A percentile compares a stretch with the other conserved stretches of the same genome.
Evolutionary conservation across 2,329 filamentous ascomycete genomes (phyloP).

Genomic region (Colletotrichum sansevieriae): DNA sequence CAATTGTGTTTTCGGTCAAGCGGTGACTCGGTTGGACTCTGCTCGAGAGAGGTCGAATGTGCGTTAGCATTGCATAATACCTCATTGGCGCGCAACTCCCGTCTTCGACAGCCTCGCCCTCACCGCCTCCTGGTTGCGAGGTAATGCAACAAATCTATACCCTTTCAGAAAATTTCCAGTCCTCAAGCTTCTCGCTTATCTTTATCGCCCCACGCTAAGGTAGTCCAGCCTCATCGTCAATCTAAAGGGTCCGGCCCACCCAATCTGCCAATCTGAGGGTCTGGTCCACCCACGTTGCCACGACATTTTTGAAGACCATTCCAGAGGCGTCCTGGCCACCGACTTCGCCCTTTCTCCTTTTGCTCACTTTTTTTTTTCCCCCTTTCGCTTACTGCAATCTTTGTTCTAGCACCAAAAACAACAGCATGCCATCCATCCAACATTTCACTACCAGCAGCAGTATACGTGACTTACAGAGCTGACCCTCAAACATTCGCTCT

Average conservation of each 20-base stretch:
- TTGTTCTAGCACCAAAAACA: not conserved
- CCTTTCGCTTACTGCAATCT: too few species aligned
- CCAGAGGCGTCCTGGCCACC: constrained; percentile 9
- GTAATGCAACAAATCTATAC: too few species aligned
- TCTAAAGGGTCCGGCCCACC: too few species aligned
- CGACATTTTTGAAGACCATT: constrained; percentile 18
- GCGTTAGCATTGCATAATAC: too few species aligned
- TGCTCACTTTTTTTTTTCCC: not conserved
- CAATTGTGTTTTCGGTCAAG: too few species aligned
- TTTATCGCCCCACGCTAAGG: constrained; percentile 24
- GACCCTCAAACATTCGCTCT: not conserved
- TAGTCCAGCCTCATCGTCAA: constrained; percentile 28
- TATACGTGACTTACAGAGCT: constrained; percentile 21
- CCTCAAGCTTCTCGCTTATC: constrained; percentile 19
- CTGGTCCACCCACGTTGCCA: constrained; percentile 21
- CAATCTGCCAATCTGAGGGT: constrained; percentile 26
- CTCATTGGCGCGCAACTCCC: too few species aligned
- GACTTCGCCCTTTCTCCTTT: constrained; percentile 8
- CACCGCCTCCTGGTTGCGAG: too few species aligned
- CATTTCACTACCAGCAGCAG: not conserved
- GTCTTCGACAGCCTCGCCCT: too few species aligned
- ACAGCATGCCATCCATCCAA: constrained; percentile 23
- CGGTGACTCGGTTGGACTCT: too few species aligned
- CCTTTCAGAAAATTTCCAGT: not conserved
- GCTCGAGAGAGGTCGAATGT: too few species aligned